Evolutionary conservation across 2,329 filamentous ascomycete species (phyloP).

Genomic region (Shiraia sp.): DNA sequence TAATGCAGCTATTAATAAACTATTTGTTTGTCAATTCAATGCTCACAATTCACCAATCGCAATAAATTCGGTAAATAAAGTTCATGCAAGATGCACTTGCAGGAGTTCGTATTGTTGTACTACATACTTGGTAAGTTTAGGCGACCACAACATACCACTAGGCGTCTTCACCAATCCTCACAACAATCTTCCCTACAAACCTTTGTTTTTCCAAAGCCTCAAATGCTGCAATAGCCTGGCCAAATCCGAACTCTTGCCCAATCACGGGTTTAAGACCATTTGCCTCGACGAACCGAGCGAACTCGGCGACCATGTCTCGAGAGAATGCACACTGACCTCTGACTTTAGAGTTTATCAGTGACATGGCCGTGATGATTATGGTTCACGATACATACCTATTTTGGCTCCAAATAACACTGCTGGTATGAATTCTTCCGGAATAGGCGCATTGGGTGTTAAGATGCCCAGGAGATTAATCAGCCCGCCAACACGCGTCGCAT

Average conservation of each 20-base stretch:
- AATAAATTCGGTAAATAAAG: too few species aligned
- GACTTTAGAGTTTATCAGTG: slow-evolving; percentile 11
- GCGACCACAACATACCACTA: not conserved
- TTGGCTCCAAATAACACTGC: slow-evolving; percentile 20
- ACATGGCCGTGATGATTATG: not conserved
- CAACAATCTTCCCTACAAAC: slow-evolving; percentile 28
- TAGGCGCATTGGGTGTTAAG: slow-evolving; percentile 16
- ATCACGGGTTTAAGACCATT: slow-evolving; percentile 25
- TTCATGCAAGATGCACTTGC: too few species aligned
- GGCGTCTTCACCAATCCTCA: slow-evolving; percentile 13
- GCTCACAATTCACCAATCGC: too few species aligned
- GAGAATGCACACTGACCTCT: slow-evolving; percentile 23
- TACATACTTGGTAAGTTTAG: too few species aligned
- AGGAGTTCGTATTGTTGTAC: too few species aligned
- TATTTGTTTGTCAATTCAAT: too few species aligned
- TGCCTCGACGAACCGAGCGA: slow-evolving; percentile 21
- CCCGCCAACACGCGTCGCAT: slow-evolving; percentile 51
- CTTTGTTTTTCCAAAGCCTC: slow-evolving; percentile 18
- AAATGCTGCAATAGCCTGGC: slow-evolving; percentile 20
- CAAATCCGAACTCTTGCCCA: slow-evolving; percentile 19
- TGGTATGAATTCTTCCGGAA: slow-evolving; percentile 15
- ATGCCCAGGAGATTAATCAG: slow-evolving; percentile 54
- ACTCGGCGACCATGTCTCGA: slow-evolving; percentile 19
- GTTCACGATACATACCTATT: slow-evolving; percentile 12
- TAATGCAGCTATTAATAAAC: too few species aligned